phyloP scores from a whole-genome alignment of 2,329 filamentous ascomycete genomes.

The Ophiostoma montium region DNA sequence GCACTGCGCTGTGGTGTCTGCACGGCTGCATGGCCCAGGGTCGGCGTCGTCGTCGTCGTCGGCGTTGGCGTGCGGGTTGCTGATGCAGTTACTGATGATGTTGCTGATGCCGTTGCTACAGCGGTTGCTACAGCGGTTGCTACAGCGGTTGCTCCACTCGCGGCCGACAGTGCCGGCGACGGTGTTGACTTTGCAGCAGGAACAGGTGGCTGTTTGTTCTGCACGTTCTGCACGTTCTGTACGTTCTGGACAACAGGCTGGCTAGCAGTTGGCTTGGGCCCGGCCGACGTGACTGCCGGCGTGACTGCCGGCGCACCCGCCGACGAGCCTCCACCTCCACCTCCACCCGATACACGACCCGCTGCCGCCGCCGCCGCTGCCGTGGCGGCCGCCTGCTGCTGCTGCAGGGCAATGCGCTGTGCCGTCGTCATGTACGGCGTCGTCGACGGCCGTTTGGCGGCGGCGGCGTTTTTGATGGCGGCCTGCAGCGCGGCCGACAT shows the following conservation, averaged over 20 bases:
- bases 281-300: background rate
- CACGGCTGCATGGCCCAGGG: too few species aligned
- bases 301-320: background rate
- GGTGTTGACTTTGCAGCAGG: background rate
- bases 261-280: background rate
- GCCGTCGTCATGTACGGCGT: slow-evolving; percentile 3
- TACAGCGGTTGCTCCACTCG: background rate
- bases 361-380: background rate
- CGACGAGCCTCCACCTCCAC: too few species aligned
- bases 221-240: too few species aligned
- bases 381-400: background rate
- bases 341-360: background rate
- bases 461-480: slow-evolving; percentile 7
- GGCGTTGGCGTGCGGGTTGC: background rate
- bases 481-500: slow-evolving; percentile 7
- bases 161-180: background rate
- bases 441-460: slow-evolving; percentile 1
- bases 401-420: slow-evolving; percentile 2
- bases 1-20: too few species aligned
- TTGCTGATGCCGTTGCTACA: too few species aligned
- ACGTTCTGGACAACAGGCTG: too few species aligned
- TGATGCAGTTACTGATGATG: background rate
- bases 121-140: background rate
- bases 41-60: background rate
- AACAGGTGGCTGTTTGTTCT: background rate